These are phyloP conservation scores for Earliella scabrosa DNA, from an alignment of 1,284 basidiomycete genomes.

Conservation along the genomic window DNA sequence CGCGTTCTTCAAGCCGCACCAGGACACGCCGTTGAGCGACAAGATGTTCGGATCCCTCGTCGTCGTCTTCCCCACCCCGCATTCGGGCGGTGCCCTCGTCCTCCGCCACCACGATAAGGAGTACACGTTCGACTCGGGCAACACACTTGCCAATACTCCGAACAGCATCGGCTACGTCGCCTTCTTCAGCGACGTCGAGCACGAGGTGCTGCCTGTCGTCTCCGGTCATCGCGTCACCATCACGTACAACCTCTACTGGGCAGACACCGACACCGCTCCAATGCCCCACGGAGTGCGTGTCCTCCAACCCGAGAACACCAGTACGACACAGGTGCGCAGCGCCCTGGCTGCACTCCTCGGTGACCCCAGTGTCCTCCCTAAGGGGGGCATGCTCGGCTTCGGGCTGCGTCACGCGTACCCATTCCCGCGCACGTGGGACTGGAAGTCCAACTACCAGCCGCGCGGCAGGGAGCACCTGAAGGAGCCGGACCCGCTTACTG, in stretches of 20 bases:
- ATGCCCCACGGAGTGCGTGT: background rate
- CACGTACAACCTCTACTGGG: slow-evolving; percentile 44
- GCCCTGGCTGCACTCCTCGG: slow-evolving; percentile 28
- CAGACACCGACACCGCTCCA: background rate
- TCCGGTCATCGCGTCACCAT: slow-evolving; percentile 47
- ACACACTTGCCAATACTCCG: background rate
- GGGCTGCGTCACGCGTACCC: slow-evolving; percentile 39
- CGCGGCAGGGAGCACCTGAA: too few species aligned
- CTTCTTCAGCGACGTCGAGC: slow-evolving; percentile 49
- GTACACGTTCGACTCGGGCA: slow-evolving; percentile 36
- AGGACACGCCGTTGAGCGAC: slow-evolving; percentile 41
- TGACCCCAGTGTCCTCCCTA: slow-evolving; percentile 30
- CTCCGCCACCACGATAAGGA: slow-evolving; percentile 38
- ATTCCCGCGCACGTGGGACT: slow-evolving; percentile 4
- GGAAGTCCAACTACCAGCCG: too few species aligned
- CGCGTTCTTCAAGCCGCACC: slow-evolving; percentile 46
- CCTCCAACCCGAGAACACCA: background rate
- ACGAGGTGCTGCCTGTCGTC: slow-evolving; percentile 45
- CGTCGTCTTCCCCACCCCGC: slow-evolving; percentile 42
- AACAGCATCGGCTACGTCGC: slow-evolving; percentile 35
- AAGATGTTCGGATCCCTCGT: slow-evolving; percentile 51
- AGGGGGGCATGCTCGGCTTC: slow-evolving; percentile 42
- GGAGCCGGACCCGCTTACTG: background rate
- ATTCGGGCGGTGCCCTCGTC: slow-evolving; percentile 43
- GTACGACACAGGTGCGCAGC: background rate